Evolutionary conservation across 192 early-diverging fungal genomes (phyloP).

Genomic region (Coemansia sp.): DNA sequence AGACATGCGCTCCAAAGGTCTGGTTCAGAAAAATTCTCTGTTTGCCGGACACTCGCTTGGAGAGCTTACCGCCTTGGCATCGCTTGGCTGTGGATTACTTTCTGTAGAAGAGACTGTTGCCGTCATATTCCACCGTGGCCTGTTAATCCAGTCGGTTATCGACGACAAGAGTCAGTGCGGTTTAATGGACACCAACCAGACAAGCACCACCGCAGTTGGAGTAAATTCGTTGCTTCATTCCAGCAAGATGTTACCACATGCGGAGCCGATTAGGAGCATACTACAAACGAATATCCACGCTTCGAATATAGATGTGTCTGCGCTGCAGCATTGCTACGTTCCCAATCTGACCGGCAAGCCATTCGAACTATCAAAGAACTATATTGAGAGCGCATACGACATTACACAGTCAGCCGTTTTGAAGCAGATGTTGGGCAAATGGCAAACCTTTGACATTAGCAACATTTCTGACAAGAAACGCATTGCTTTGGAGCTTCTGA

Average conservation of each 20-base stretch:
- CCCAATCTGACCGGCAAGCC: slow-evolving; percentile 92
- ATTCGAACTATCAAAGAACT: slow-evolving; percentile 75
- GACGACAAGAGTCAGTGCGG: slow-evolving; percentile 74
- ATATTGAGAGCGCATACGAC: slow-evolving; percentile 72
- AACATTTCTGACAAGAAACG: slow-evolving; percentile 66
- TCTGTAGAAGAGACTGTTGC: slow-evolving; percentile 79
- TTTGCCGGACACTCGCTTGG: slow-evolving; percentile 96
- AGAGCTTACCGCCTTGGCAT: slow-evolving; percentile 82
- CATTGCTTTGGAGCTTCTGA: slow-evolving; percentile 74
- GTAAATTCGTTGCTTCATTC: neutral
- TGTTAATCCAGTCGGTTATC: slow-evolving; percentile 95
- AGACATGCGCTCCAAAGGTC: slow-evolving; percentile 83
- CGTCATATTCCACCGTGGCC: slow-evolving; percentile 89
- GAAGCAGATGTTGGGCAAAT: neutral
- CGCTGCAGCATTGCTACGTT: slow-evolving; percentile 77
- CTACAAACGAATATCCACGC: neutral
- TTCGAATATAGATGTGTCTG: neutral
- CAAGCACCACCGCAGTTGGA: neutral
- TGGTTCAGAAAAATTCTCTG: slow-evolving; percentile 73
- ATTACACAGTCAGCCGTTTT: neutral
- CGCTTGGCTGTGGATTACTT: slow-evolving; percentile 61
- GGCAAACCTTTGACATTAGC: neutral
- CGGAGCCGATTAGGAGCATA: neutral
- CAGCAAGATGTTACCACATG: neutral
- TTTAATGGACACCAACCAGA: slow-evolving; percentile 41